Evolutionary conservation across 1,139 yeast species (phyloP).

Genomic region (Zygosaccharomyces sapae): DNA sequence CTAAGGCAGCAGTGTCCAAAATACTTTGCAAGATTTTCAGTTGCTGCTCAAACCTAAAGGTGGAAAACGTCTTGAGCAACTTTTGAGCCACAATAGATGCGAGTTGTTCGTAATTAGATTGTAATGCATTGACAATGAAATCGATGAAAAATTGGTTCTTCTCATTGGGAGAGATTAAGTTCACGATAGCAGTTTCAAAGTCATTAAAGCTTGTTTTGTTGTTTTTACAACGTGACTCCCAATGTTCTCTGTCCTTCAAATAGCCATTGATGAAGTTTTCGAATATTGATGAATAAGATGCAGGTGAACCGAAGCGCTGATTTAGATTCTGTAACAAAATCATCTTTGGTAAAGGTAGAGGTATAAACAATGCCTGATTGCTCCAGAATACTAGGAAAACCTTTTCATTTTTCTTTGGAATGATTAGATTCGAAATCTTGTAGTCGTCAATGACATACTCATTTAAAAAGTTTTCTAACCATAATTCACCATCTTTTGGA

Average conservation of each 20-base stretch:
- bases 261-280: slow-evolving; percentile 41
- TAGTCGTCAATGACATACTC: slow-evolving; percentile 46
- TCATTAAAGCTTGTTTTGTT: slow-evolving; percentile 48
- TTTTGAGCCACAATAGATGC: slow-evolving; percentile 50
- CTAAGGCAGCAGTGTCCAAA: slow-evolving; percentile 50
- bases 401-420: slow-evolving; percentile 44
- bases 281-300: slow-evolving; percentile 40
- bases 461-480: slow-evolving; percentile 46
- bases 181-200: slow-evolving; percentile 53
- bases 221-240: slow-evolving; percentile 44
- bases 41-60: slow-evolving; percentile 56
- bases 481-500: slow-evolving; percentile 55
- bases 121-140: slow-evolving; percentile 54
- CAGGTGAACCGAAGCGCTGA: slow-evolving; percentile 22
- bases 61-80: slow-evolving; percentile 50
- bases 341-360: slow-evolving; percentile 45
- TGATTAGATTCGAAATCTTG: slow-evolving; percentile 40
- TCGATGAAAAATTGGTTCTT: slow-evolving; percentile 53
- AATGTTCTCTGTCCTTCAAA: slow-evolving; percentile 42
- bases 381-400: slow-evolving; percentile 47
- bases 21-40: slow-evolving; percentile 54
- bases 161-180: slow-evolving; percentile 58
- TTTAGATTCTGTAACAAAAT: slow-evolving; percentile 37
- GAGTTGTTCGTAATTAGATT: slow-evolving; percentile 48
- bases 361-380: slow-evolving; percentile 45